Conservation (phyloP, 306 rosid genomes). For the Hippophae tibetana region DNA sequence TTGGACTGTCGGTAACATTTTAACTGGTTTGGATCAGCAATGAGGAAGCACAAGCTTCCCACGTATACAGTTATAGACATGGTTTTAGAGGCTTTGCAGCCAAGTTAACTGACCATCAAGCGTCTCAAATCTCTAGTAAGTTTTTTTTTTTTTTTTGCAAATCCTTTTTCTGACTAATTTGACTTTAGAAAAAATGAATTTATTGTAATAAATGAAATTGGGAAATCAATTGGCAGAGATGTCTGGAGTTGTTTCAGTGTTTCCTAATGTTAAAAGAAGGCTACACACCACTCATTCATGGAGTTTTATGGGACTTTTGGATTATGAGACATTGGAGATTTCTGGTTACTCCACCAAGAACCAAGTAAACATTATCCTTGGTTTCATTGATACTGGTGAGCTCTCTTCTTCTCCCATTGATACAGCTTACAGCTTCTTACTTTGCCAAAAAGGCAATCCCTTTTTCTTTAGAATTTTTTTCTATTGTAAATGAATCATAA, state of each 20-base stretch:
- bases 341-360: conserved; percentile 42
- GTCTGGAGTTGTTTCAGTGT: conserved; percentile 63
- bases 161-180: neutral
- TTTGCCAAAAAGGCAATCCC: neutral
- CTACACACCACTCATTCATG: conserved; percentile 79
- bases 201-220: conserved; percentile 11
- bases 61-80: conserved; percentile 60
- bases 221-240: conserved; percentile 41
- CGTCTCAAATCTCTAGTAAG: conserved; percentile 54
- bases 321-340: conserved; percentile 42
- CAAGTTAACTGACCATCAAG: conserved; percentile 52
- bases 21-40: conserved; percentile 30
- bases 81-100: conserved; percentile 82
- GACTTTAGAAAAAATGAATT: conserved; percentile 1
- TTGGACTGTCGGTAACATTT: conserved; percentile 1
- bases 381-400: conserved; percentile 67
- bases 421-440: too few species aligned
- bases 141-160: neutral
- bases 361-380: conserved; percentile 56
- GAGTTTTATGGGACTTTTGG: conserved; percentile 69
- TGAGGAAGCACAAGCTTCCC: conserved; percentile 55
- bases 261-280: conserved; percentile 57
- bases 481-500: too few species aligned
- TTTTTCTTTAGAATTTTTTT: neutral
- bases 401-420: neutral